Conservation (phyloP, 2,329 filamentous ascomycete species). For the Dactylonectria macrodidyma region DNA sequence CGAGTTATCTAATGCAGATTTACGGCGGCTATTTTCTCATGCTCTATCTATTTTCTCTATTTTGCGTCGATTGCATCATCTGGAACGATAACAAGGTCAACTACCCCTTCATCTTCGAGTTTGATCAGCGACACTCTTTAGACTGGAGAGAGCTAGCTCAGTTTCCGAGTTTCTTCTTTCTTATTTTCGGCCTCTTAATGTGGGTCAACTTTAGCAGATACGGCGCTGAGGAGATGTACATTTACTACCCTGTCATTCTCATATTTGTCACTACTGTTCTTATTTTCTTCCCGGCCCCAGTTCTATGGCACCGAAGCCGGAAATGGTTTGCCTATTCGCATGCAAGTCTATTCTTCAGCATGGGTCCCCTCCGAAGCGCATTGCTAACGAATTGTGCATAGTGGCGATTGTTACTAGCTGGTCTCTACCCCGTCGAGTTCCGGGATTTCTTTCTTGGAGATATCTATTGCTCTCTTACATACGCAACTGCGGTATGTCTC, state of each 20-base stretch:
- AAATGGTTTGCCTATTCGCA: constrained; percentile 93
- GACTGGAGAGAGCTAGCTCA: constrained; percentile 92
- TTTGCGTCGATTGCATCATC: constrained; percentile 86
- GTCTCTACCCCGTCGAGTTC: constrained; percentile 94
- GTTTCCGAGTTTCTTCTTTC: constrained; percentile 87
- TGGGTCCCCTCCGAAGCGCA: too few relatives aligned
- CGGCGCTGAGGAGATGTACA: constrained; percentile 77
- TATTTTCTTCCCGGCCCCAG: constrained; percentile 81
- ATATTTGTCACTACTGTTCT: constrained; percentile 77
- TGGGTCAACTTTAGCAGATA: constrained; percentile 90
- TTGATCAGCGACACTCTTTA: constrained; percentile 86
- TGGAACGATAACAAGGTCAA: constrained; percentile 93
- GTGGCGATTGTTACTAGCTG: constrained; percentile 89
- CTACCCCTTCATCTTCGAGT: constrained; percentile 97
- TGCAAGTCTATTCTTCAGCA: constrained; percentile 66
- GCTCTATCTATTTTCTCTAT: constrained; percentile 84
- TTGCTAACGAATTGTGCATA: constrained; percentile 53
- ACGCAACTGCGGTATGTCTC: constrained; percentile 83
- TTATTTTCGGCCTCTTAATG: constrained; percentile 84
- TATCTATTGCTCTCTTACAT: constrained; percentile 97
- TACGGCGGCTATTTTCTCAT: constrained; percentile 94
- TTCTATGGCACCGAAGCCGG: constrained; percentile 83
- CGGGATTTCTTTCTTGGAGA: constrained; percentile 98
- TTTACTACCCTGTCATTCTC: constrained; percentile 90
- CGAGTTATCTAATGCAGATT: constrained; percentile 84